Evolutionary conservation across 345 rosid species (phyloP).

Genomic region (Streptanthus diversifolius): DNA sequence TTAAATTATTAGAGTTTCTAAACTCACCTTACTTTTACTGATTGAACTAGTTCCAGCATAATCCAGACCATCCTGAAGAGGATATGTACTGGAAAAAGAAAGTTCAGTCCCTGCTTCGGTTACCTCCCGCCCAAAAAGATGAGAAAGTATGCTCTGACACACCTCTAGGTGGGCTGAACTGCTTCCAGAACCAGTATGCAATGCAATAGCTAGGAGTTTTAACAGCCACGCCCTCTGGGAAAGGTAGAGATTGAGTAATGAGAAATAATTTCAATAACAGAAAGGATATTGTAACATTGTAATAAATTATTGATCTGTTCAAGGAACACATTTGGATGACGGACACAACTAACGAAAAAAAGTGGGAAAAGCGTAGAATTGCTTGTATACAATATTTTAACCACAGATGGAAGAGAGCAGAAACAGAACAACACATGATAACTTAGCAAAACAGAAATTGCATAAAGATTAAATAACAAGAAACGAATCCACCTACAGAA

Average conservation of each 20-base stretch:
- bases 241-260: conserved; percentile 20
- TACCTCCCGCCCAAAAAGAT: conserved; percentile 70
- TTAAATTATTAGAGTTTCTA: conserved; percentile 7
- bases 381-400: not conserved
- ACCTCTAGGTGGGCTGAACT: conserved; percentile 64
- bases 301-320: not conserved
- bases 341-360: not conserved
- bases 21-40: conserved; percentile 72
- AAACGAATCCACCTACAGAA: not conserved
- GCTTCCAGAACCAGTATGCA: conserved; percentile 66
- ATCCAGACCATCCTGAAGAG: conserved; percentile 44
- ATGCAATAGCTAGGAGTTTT: conserved; percentile 82
- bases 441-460: not conserved
- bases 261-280: not conserved
- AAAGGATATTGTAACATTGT: not conserved
- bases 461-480: not conserved
- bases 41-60: conserved; percentile 54
- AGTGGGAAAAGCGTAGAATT: not conserved
- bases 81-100: conserved; percentile 35
- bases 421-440: conserved; percentile 6
- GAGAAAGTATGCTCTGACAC: conserved; percentile 65
- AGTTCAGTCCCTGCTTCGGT: conserved; percentile 42
- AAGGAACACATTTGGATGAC: not conserved
- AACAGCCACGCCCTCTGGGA: conserved; percentile 88
- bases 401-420: not conserved